Evolutionary conservation across 2,329 filamentous ascomycete genomes (phyloP).

Genomic region (Xylariaceae sp.): DNA sequence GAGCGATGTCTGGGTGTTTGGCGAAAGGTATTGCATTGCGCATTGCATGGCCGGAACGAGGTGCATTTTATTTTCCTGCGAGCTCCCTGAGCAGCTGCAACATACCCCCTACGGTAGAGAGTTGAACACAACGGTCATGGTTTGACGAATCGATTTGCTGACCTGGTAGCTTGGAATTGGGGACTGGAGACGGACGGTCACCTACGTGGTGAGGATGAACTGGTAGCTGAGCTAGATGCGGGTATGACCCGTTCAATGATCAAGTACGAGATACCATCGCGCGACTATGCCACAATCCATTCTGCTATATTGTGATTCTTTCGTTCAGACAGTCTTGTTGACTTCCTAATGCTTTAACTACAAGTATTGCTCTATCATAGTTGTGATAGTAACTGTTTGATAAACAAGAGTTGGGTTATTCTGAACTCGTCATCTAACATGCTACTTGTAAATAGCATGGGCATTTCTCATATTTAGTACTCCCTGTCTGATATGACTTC

Average conservation of each 20-base stretch:
- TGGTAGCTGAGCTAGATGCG: constrained; percentile 1
- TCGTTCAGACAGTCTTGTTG: too few species aligned
- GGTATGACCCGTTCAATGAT: constrained; percentile 4
- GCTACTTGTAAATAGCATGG: too few species aligned
- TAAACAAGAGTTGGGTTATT: too few species aligned
- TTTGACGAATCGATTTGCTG: constrained; percentile 12
- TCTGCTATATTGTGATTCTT: too few species aligned
- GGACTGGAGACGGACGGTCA: not conserved
- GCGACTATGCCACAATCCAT: too few species aligned
- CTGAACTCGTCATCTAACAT: too few species aligned
- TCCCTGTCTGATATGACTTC: too few species aligned
- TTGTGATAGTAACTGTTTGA: too few species aligned
- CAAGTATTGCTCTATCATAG: too few species aligned
- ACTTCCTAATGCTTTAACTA: too few species aligned
- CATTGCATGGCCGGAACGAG: constrained; percentile 8
- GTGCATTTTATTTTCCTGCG: constrained; percentile 2
- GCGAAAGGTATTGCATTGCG: constrained; percentile 11
- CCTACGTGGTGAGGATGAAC: not conserved
- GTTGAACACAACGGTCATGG: constrained; percentile 18
- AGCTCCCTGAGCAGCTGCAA: constrained; percentile 7
- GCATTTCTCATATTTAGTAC: too few species aligned
- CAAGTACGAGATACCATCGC: constrained; percentile 14
- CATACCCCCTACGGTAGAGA: constrained; percentile 5
- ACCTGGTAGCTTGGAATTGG: constrained; percentile 8
- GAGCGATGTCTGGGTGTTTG: constrained; percentile 15